Conservation (phyloP, 2,329 filamentous ascomycete genomes). For the Colletotrichum neosansevieriae region DNA sequence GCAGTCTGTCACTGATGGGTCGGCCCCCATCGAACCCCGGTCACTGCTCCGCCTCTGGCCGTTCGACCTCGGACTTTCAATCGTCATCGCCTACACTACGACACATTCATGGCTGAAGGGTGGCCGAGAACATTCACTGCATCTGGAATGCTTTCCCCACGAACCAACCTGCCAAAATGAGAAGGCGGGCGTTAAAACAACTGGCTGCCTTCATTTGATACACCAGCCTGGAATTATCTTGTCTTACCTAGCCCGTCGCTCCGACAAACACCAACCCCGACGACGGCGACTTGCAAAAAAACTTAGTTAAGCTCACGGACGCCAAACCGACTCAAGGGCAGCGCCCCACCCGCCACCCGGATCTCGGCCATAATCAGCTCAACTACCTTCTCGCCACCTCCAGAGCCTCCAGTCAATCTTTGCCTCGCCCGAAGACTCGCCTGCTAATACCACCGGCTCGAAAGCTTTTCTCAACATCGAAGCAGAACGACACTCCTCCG, state of each 20-base stretch:
- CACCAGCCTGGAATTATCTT: conserved; percentile 3
- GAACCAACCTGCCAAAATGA: neutral
- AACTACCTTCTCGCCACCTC: conserved; percentile 32
- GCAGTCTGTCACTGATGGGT: conserved; percentile 32
- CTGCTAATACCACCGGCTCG: conserved; percentile 12
- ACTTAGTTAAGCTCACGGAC: conserved; percentile 2
- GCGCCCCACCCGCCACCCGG: conserved; percentile 33
- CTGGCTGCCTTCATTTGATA: conserved; percentile 14
- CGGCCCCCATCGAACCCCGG: conserved; percentile 27
- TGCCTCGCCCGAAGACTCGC: conserved; percentile 31
- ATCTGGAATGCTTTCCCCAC: neutral
- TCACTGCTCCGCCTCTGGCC: conserved; percentile 25
- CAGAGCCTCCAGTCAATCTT: conserved; percentile 33
- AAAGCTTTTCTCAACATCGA: conserved; percentile 38
- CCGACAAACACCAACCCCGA: neutral
- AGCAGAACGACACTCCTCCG: neutral
- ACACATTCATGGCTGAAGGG: conserved; percentile 22
- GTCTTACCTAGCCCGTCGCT: conserved; percentile 7
- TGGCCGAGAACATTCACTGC: conserved; percentile 19
- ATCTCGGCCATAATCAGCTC: conserved; percentile 4
- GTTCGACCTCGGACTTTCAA: conserved; percentile 2
- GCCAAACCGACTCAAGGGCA: conserved; percentile 1
- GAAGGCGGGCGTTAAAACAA: conserved; percentile 4
- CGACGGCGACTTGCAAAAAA: neutral
- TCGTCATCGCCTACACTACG: conserved; percentile 38